phyloP scores from a whole-genome alignment of 2,329 filamentous ascomycete genomes.

The Aspergillus sp. region DNA sequence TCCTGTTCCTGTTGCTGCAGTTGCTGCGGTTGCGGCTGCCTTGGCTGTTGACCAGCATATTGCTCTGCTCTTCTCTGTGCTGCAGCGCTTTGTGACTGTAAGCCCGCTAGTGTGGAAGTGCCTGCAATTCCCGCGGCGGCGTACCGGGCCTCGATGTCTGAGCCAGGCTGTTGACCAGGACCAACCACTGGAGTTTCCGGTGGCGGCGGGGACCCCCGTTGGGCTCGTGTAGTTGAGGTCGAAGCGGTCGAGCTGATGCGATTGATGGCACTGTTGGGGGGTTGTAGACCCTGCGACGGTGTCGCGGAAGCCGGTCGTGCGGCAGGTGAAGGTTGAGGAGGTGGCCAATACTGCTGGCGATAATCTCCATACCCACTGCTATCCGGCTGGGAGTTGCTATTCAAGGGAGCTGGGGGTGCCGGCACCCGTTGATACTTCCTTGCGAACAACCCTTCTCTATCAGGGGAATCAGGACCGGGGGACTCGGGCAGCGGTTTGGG shows the following conservation, averaged over 20 bases:
- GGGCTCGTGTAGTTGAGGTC: slow-evolving; percentile 86
- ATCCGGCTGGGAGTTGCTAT: slow-evolving; percentile 14
- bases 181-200: slow-evolving; percentile 85
- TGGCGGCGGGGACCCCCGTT: slow-evolving; percentile 86
- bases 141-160: slow-evolving; percentile 86
- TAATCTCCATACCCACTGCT: slow-evolving; percentile 47
- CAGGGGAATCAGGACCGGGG: slow-evolving; percentile 67
- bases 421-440: slow-evolving; percentile 46
- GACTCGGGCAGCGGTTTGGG: slow-evolving; percentile 82
- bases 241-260: slow-evolving; percentile 78
- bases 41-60: slow-evolving; percentile 55
- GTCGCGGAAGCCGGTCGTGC: slow-evolving; percentile 16
- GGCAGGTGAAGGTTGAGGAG: slow-evolving; percentile 35
- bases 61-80: slow-evolving; percentile 76
- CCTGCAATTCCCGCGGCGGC: slow-evolving; percentile 87
- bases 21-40: neutral
- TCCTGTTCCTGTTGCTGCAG: slow-evolving; percentile 3
- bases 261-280: slow-evolving; percentile 53
- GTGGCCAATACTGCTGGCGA: slow-evolving; percentile 61
- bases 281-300: slow-evolving; percentile 37
- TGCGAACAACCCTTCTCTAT: slow-evolving; percentile 77
- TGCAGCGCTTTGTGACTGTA: slow-evolving; percentile 71
- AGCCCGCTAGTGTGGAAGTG: slow-evolving; percentile 71
- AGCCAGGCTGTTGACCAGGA: slow-evolving; percentile 64
- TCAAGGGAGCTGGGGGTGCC: slow-evolving; percentile 31